phyloP scores from a whole-genome alignment of 495 filamentous ascomycete genomes.

The Cladorrhinum samala region DNA sequence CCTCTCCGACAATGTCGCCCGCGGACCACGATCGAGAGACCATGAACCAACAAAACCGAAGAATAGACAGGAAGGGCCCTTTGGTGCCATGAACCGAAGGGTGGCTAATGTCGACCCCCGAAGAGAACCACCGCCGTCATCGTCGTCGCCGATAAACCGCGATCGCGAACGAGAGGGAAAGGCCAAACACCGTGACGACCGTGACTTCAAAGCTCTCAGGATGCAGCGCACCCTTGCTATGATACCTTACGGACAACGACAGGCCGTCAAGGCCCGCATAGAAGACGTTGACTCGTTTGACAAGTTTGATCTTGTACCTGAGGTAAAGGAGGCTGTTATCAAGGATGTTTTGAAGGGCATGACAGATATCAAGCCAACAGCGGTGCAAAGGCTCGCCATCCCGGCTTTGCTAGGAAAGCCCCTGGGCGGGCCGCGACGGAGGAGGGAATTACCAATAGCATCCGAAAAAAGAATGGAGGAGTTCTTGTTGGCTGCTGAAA shows the following conservation, averaged over 20 bases:
- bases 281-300: slow-evolving; percentile 68
- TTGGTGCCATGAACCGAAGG: slow-evolving; percentile 72
- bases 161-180: slow-evolving; percentile 20
- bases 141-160: slow-evolving; percentile 10
- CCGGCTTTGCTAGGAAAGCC: slow-evolving; percentile 58
- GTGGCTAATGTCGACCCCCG: slow-evolving; percentile 47
- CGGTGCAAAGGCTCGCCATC: slow-evolving; percentile 83
- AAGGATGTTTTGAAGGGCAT: slow-evolving; percentile 66
- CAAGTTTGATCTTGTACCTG: slow-evolving; percentile 66
- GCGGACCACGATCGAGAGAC: slow-evolving; percentile 41
- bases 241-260: slow-evolving; percentile 66
- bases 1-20: slow-evolving; percentile 65
- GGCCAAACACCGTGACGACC: slow-evolving; percentile 30
- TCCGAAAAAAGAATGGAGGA: slow-evolving; percentile 48
- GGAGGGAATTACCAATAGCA: neutral
- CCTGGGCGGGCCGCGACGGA: slow-evolving; percentile 4
- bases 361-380: slow-evolving; percentile 68
- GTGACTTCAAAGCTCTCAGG: slow-evolving; percentile 70
- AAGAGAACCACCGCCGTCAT: slow-evolving; percentile 21
- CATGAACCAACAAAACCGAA: slow-evolving; percentile 29
- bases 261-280: slow-evolving; percentile 62
- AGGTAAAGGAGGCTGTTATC: slow-evolving; percentile 65
- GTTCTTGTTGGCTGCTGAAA: slow-evolving; percentile 90
- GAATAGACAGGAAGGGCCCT: slow-evolving; percentile 54
- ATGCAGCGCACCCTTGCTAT: slow-evolving; percentile 79